Conservation (phyloP, 345 rosid genomes). For the Moringa oleifera region DNA sequence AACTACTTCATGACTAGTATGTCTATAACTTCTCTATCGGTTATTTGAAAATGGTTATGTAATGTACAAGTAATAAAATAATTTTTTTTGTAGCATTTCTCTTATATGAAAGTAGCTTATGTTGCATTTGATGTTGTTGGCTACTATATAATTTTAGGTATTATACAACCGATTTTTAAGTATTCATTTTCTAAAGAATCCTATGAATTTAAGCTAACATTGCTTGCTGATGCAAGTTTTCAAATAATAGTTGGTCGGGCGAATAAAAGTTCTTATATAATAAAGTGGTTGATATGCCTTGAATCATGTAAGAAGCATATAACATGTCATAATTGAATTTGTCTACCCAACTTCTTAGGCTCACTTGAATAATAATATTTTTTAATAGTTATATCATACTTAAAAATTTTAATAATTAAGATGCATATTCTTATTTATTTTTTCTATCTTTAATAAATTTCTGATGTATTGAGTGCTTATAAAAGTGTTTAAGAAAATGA, state of each 20-base stretch:
- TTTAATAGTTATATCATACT: no score
- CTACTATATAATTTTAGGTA: constrained; percentile 31
- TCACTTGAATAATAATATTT: no score
- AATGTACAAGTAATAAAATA: not conserved
- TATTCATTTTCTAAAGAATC: constrained; percentile 24
- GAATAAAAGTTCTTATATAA: constrained; percentile 40
- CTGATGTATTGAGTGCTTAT: no score
- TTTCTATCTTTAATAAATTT: no score
- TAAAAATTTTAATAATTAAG: no score
- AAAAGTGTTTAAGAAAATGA: no score
- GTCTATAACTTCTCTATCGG: constrained; percentile 5
- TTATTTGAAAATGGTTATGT: not conserved
- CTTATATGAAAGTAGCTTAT: constrained; percentile 1
- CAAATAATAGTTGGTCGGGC: constrained; percentile 49
- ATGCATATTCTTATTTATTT: no score
- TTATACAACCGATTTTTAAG: constrained; percentile 41
- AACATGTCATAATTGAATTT: no score
- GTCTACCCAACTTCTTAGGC: no score
- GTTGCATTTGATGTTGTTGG: not conserved
- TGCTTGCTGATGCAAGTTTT: constrained; percentile 51
- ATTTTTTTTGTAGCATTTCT: not conserved
- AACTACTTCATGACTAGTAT: constrained; percentile 58
- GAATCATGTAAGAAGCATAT: constrained; percentile 73
- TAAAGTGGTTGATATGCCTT: constrained; percentile 57
- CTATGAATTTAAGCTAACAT: constrained; percentile 35